Evolutionary conservation across 2,329 filamentous ascomycete genomes (phyloP).

Genomic region (Xylaria sp.): DNA sequence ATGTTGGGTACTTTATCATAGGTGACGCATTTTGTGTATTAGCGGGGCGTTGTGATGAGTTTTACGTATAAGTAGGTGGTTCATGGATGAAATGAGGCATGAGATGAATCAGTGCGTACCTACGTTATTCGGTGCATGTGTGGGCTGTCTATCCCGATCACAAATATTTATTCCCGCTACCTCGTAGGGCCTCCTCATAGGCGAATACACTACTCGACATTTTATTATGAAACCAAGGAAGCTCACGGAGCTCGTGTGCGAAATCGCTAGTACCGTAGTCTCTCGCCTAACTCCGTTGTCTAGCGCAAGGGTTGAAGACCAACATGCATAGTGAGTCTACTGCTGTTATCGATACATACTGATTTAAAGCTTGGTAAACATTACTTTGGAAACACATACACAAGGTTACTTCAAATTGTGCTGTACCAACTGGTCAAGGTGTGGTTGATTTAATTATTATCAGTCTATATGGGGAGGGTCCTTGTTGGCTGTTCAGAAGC

Average conservation of each 20-base stretch:
- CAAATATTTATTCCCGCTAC: background rate
- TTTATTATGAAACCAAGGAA: background rate
- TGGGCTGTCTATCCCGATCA: background rate
- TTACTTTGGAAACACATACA: background rate
- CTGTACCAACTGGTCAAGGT: slow-evolving; percentile 12
- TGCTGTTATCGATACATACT: background rate
- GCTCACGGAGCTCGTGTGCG: background rate
- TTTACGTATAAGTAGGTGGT: background rate
- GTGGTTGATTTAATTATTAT: slow-evolving; percentile 31
- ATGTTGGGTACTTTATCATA: background rate
- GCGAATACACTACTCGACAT: background rate
- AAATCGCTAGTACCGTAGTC: background rate
- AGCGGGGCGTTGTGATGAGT: slow-evolving; percentile 15
- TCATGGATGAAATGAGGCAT: slow-evolving; percentile 19
- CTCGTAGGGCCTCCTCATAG: background rate
- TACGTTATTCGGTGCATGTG: background rate
- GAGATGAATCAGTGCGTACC: background rate
- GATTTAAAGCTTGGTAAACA: background rate
- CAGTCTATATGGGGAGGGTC: background rate
- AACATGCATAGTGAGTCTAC: background rate
- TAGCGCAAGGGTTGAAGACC: background rate
- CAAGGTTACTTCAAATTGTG: background rate
- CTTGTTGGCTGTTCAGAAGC: slow-evolving; percentile 3
- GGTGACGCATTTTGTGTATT: background rate
- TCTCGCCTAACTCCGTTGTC: background rate